Base-by-base conservation (phyloP, 495 filamentous ascomycete species). In the Pyronema domesticum region DNA sequence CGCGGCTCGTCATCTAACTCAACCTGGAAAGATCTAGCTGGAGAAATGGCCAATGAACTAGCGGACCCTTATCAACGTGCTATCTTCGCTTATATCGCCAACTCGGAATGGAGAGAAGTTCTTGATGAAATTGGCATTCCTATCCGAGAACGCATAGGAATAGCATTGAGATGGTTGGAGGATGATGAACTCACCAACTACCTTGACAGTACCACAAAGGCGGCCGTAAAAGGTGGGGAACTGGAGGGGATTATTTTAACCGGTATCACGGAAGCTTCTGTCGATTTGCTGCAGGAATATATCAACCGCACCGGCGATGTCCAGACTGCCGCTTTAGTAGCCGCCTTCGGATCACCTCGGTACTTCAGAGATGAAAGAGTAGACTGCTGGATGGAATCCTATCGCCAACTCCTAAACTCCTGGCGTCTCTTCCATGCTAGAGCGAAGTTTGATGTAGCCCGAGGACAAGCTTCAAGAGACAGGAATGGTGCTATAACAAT, bases 161-260 rank as follows among this genome's bases (percentile, higher is more conserved):
- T 95, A 8, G 91, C 93, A 0, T 69, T 96, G 30, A 78, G 85
- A 57, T 85, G 89, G 72, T 76, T 96, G 36, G 70, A 77, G 9
- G 91, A 98, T 60, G 76, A 78, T 0, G 77, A 83, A 45, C 76
- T 98, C 6, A 82, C 78, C 2, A 64, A 68, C 7, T 95, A 88
- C 75, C 68, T 96, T 34, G 68, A 77, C 8, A 64, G 73, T 10
- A 74, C 80, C 40, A 80, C 81, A 0, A 60, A 71, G 8, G 74
- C 76, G 23, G 80, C 79, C 23, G 80, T 86, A 53, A 71, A 71
- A 7, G 74, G 80, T 33, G 93, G 93, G 43, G 81, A 95, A 62
- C 79, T 94, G 50, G 86, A 94, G 68, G 91, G 88, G 13, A 76
- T 95, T 45, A 74, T 94, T 7, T 75, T 98, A 3, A 91, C 91